Percentiles rank a stretch among this genome's conserved stretches.
Conservation (phyloP, 2,329 filamentous ascomycete species). For the Trichophyton verrucosum region DNA sequence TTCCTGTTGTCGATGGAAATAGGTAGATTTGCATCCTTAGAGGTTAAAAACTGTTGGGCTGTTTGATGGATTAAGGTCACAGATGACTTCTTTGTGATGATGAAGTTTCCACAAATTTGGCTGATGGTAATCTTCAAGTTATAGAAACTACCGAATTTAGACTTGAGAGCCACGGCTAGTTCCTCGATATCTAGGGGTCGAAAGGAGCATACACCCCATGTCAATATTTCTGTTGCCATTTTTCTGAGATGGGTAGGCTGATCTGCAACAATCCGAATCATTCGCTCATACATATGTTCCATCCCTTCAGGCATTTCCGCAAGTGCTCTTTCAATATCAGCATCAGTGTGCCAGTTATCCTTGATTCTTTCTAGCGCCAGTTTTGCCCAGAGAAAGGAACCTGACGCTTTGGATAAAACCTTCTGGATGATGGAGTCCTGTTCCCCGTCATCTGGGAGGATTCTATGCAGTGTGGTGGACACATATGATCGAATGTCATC, state of each 20-base stretch:
- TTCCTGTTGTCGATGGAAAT: conserved; percentile 3
- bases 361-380: conserved; percentile 14
- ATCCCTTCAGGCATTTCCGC: conserved; percentile 19
- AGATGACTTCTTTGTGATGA: conserved; percentile 16
- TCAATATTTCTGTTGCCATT: conserved; percentile 13
- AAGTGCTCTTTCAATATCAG: conserved; percentile 14
- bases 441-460: too few species aligned
- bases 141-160: conserved; percentile 13
- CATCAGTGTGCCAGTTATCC: conserved; percentile 12
- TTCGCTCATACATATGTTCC: conserved; percentile 20
- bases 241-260: neutral
- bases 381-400: conserved; percentile 29
- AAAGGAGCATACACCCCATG: conserved; percentile 18
- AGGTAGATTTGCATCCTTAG: conserved; percentile 4
- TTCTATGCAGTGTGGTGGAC: neutral
- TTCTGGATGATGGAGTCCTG: conserved; percentile 15
- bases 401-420: conserved; percentile 26
- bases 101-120: conserved; percentile 21
- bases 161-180: conserved; percentile 17
- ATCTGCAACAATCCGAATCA: conserved; percentile 14
- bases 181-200: conserved; percentile 17
- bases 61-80: conserved; percentile 20
- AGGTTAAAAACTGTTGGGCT: conserved; percentile 17
- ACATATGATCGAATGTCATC: conserved; percentile 6
- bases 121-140: conserved; percentile 16